phyloP scores from a whole-genome alignment of 192 early-diverging fungal genomes.

The Backusella westeae region DNA sequence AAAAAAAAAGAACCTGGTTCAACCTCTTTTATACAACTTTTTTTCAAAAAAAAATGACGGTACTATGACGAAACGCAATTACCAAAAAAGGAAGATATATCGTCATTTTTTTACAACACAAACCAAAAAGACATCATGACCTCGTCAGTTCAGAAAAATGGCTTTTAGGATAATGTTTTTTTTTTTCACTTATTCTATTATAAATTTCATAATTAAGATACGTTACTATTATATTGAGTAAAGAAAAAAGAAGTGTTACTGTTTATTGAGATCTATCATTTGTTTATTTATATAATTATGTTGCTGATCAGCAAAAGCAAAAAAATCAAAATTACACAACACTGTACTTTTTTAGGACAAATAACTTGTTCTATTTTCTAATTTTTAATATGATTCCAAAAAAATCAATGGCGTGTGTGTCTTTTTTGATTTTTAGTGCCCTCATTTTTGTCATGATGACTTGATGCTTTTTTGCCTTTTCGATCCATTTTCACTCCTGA shows the following conservation, averaged over 20 bases:
- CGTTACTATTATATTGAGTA: background rate
- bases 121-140: background rate
- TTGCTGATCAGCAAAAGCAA: background rate
- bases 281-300: background rate
- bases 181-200: background rate
- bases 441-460: background rate
- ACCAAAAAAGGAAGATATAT: background rate
- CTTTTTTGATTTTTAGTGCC: background rate
- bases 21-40: background rate
- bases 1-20: background rate
- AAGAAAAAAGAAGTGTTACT: background rate
- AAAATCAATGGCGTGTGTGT: background rate
- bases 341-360: background rate
- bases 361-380: background rate
- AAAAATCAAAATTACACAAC: background rate
- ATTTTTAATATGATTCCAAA: background rate
- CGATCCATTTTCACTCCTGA: background rate
- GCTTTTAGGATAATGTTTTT: background rate
- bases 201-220: no score
- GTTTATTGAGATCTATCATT: background rate
- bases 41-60: background rate
- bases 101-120: background rate
- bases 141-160: background rate
- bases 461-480: background rate
- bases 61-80: background rate